These are phyloP conservation scores for Colletotrichum lentis DNA, from an alignment of 2,329 filamentous ascomycete genomes.

Conservation along the genomic window DNA sequence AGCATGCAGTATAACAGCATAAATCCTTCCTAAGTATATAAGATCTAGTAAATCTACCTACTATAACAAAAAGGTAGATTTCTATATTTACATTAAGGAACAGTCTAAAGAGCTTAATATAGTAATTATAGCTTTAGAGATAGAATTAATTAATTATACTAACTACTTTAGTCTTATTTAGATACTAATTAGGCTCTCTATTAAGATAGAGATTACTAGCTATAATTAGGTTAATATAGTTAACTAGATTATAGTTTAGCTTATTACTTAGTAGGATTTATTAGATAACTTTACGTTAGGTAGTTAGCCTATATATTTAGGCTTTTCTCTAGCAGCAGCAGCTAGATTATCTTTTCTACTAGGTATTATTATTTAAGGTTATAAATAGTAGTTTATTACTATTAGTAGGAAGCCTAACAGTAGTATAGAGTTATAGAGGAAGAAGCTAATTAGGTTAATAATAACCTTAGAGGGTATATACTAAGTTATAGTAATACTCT, in stretches of 20 bases:
- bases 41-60: background rate
- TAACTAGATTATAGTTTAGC: slow-evolving; percentile 5
- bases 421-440: background rate
- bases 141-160: slow-evolving; percentile 5
- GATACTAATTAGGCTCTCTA: background rate
- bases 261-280: slow-evolving; percentile 6
- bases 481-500: background rate
- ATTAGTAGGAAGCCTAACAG: slow-evolving; percentile 3
- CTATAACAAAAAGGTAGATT: slow-evolving; percentile 3
- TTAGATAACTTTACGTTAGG: background rate
- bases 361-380: slow-evolving; percentile 38
- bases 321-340: background rate
- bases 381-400: slow-evolving; percentile 39
- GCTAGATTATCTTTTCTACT: slow-evolving; percentile 32
- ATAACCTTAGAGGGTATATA: background rate
- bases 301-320: background rate
- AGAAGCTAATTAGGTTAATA: slow-evolving; percentile 1
- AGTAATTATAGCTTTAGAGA: background rate
- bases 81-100: background rate
- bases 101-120: background rate
- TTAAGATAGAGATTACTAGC: slow-evolving; percentile 10
- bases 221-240: slow-evolving; percentile 2
- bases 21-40: background rate
- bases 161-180: background rate
- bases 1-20: background rate